Conservation (phyloP, 2,329 filamentous ascomycete genomes). For the Talaromyces marneffei region DNA sequence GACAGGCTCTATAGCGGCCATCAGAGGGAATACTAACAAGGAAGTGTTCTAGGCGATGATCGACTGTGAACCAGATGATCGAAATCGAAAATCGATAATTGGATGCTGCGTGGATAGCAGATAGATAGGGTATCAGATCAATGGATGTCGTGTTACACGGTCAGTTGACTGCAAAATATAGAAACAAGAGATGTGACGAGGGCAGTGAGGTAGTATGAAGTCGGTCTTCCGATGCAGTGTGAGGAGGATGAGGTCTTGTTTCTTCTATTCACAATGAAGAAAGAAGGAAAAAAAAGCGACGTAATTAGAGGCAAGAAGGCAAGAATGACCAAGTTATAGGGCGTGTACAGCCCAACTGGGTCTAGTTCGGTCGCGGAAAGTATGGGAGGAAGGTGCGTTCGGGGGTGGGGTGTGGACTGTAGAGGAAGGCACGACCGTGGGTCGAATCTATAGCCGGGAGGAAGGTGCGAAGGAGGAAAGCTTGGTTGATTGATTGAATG, state of each 20-base stretch:
- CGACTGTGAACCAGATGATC: background rate
- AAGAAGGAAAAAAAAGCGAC: background rate
- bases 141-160: background rate
- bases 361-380: slow-evolving; percentile 4
- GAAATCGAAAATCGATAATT: background rate
- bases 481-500: background rate
- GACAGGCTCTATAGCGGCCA: background rate
- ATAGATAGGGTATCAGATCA: background rate
- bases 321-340: too few relatives aligned
- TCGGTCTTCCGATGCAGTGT: background rate
- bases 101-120: background rate
- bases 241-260: background rate
- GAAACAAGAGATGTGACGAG: background rate
- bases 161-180: background rate
- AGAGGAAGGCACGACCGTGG: slow-evolving; percentile 8
- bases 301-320: background rate
- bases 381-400: slow-evolving; percentile 1
- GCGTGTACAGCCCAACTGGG: background rate
- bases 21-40: background rate
- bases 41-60: background rate
- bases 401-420: background rate
- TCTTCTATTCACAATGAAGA: background rate
- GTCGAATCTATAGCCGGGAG: background rate
- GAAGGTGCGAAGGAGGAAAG: background rate
- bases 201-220: background rate